Conservation (phyloP, 345 rosid species). For the Euphorbia tirucalli region DNA sequence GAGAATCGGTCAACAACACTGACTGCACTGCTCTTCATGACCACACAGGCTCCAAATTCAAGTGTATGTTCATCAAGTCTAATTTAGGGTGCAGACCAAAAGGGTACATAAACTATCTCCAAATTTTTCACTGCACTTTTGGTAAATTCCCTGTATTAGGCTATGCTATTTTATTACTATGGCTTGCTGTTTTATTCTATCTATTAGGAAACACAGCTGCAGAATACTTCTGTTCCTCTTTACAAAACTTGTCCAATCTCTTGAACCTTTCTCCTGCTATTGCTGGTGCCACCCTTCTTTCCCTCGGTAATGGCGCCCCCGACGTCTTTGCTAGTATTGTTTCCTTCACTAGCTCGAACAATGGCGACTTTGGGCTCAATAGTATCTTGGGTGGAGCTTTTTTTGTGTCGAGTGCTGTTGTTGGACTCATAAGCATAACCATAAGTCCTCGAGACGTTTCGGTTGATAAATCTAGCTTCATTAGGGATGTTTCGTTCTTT, state of each 20-base stretch:
- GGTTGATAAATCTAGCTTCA: constrained; percentile 60
- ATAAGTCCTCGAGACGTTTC: constrained; percentile 36
- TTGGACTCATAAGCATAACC: constrained; percentile 60
- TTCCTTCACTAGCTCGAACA: constrained; percentile 61
- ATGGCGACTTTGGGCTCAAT: constrained; percentile 77
- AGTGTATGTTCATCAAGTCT: constrained; percentile 60
- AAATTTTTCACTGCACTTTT: constrained; percentile 68
- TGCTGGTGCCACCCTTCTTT: constrained; percentile 81
- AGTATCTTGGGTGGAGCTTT: constrained; percentile 80
- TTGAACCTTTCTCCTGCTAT: constrained; percentile 76
- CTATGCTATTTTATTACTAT: constrained; percentile 44
- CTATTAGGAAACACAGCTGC: constrained; percentile 83
- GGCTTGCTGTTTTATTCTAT: constrained; percentile 76
- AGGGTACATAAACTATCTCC: constrained; percentile 82
- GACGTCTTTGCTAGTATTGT: constrained; percentile 83
- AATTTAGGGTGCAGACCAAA: constrained; percentile 55
- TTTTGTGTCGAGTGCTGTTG: constrained; percentile 72
- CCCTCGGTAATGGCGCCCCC: constrained; percentile 88
- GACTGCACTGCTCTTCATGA: constrained; percentile 45
- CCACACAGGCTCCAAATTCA: constrained; percentile 40
- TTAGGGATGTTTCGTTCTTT: constrained; percentile 75
- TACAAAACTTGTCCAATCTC: constrained; percentile 69
- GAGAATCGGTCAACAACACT: constrained; percentile 3
- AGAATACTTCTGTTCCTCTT: constrained; percentile 70
- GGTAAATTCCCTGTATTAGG: constrained; percentile 50